Base-by-base conservation (phyloP, 371 early-diverging fungal species). In the Mortierella sp. region DNA sequence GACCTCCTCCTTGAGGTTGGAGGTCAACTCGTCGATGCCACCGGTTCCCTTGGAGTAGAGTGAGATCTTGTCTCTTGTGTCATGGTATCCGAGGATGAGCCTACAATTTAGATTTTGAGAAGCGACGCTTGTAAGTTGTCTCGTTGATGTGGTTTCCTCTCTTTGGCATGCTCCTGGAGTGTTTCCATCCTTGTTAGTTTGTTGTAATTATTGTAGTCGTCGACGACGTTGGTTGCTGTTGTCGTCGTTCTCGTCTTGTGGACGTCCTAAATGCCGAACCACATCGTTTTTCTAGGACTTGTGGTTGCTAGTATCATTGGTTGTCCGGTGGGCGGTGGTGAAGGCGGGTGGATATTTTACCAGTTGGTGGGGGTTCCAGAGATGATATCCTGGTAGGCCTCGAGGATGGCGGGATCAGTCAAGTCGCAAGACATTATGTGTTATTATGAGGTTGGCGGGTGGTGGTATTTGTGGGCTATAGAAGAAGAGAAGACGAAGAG, bases 71-170 rank as follows among this genome's bases (percentile, higher is more conserved):
- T 94, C 94, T 74, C 93, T 90, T n/a, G 94, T 92, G 68, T 93
- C 94, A 74, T 91, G 89, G 83, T 95, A 95, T 35, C 95, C 95
- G 44, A 94, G 90, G 46, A 95, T 82, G 32, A 95, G 82, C 95
- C 95, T 95, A 63, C 5, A 44, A 54, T 32, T 3, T 58, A 29
- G 18, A n/a, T 51, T 51, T 51, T 51, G 5, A 63, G 29, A 60
- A 70, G 16, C 38, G 41, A 68, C 24, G 11, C 21, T 60, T 68
- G 24, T 68, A 8, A 68, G 68, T 68, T 56, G 6, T 68, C 41
- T 12, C 56, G n/a, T 68, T 24, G 43, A 24, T 24, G 68, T 63
- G 63, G 63, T 35, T 63, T 58, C 35, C 18, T 35, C 38, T 14
- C 35, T 27, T 21, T 35, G 63, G 38, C 18, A 12, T 63, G 35